A percentile compares a stretch with the other conserved stretches of the same genome.
phyloP scores from a whole-genome alignment of 139 green algal genomes.

The Gonium pectorale region DNA sequence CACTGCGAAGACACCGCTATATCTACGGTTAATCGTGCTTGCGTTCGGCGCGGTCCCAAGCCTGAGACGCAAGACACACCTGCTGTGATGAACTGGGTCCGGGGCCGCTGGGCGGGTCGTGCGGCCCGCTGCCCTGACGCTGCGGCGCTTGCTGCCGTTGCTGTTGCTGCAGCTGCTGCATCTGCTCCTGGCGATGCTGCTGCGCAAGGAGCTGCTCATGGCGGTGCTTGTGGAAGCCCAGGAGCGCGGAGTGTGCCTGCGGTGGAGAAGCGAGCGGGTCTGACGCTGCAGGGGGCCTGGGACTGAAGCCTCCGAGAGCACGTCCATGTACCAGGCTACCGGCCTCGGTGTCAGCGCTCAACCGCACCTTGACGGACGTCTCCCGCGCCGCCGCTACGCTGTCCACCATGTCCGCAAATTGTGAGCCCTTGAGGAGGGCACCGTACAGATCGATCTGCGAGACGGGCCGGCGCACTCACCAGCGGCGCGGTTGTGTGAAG shows the following conservation, averaged over 20 bases:
- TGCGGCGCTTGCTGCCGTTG: background rate
- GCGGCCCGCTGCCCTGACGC: background rate
- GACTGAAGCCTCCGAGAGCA: too few species aligned
- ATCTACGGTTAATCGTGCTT: too few species aligned
- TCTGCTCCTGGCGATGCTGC: too few species aligned
- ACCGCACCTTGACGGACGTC: background rate
- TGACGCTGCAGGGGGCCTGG: too few species aligned
- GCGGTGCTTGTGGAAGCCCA: slow-evolving; percentile 25
- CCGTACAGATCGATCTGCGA: slow-evolving; percentile 19
- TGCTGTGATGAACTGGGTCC: too few species aligned
- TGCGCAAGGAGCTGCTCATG: too few species aligned
- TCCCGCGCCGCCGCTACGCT: background rate
- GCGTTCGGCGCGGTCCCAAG: too few species aligned
- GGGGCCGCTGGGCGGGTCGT: too few species aligned
- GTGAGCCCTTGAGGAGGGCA: background rate
- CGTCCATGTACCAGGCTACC: too few species aligned
- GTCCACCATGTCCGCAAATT: background rate
- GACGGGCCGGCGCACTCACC: background rate
- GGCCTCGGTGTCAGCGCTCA: background rate
- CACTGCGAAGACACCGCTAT: too few species aligned
- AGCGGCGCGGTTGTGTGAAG: too few species aligned
- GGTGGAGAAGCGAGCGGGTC: background rate
- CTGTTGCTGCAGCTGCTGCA: slow-evolving; percentile 19
- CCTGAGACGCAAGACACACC: too few species aligned
- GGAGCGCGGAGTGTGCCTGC: slow-evolving; percentile 16